phyloP scores from a whole-genome alignment of 2,329 filamentous ascomycete species.

The Fusarium sp. region DNA sequence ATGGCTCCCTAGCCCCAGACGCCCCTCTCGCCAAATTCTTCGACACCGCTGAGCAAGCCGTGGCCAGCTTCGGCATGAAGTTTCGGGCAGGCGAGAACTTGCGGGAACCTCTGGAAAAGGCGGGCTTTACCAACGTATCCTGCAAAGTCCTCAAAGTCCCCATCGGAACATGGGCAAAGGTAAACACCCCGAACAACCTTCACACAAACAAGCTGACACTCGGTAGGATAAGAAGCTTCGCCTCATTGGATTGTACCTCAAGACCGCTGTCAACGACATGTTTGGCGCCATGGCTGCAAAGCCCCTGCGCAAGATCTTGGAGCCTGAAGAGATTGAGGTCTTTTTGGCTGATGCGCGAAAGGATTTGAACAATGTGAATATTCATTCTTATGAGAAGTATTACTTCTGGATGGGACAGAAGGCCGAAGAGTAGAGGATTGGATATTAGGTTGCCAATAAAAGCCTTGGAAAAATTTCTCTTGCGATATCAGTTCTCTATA shows the following conservation, averaged over 20 bases:
- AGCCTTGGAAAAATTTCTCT: accelerated
- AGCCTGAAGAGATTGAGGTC: constrained; percentile 25
- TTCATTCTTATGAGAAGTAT: constrained; percentile 39
- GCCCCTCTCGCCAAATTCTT: constrained; percentile 44
- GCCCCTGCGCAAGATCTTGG: constrained; percentile 30
- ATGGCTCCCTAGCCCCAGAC: constrained; percentile 49
- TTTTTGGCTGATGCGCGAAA: constrained; percentile 30
- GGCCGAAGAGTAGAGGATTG: background rate
- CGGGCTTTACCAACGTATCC: constrained; percentile 28
- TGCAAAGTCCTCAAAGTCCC: constrained; percentile 37
- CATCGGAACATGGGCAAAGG: constrained; percentile 38
- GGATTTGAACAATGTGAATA: constrained; percentile 17
- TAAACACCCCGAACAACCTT: accelerated
- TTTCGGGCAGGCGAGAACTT: constrained; percentile 38
- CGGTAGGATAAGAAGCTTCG: constrained; percentile 35
- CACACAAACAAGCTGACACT: accelerated
- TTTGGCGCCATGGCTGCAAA: constrained; percentile 40
- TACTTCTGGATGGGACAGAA: constrained; percentile 42
- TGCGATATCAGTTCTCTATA: accelerated
- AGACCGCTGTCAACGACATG: constrained; percentile 36
- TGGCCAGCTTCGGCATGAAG: constrained; percentile 48
- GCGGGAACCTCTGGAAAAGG: constrained; percentile 14
- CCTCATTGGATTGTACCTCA: constrained; percentile 26
- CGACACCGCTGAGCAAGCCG: constrained; percentile 29
- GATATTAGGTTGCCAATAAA: accelerated